Percentiles rank a stretch among this genome's conserved stretches.
Evolutionary conservation across 2,329 filamentous ascomycete genomes (phyloP).

Genomic region (Talaromyces sp.): DNA sequence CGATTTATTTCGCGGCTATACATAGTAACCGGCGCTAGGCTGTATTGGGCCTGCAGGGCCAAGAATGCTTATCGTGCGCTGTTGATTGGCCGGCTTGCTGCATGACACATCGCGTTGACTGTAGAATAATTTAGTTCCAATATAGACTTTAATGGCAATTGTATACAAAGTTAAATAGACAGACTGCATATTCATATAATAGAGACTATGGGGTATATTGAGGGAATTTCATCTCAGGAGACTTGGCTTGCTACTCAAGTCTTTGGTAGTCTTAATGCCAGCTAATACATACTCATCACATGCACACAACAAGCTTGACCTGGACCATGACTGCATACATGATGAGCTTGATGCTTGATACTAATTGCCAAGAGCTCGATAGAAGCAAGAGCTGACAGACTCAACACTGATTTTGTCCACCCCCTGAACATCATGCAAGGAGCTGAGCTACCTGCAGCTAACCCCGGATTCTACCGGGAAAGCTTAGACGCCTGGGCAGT

Average conservation of each 20-base stretch:
- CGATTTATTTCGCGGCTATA: not conserved
- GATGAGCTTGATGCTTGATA: not conserved
- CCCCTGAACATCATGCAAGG: not conserved
- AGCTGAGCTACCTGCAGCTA: not conserved
- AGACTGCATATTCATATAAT: no score
- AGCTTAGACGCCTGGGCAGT: not conserved
- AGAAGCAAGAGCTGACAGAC: no score
- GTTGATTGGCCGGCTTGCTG: slow-evolving; percentile 1
- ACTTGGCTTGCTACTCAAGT: not conserved
- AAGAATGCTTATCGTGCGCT: slow-evolving; percentile 3
- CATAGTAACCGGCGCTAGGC: not conserved
- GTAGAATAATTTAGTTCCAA: not conserved
- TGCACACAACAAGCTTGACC: not conserved
- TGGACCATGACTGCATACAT: not conserved
- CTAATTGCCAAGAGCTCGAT: not conserved
- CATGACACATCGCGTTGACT: slow-evolving; percentile 13
- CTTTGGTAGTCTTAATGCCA: no score
- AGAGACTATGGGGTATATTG: no score
- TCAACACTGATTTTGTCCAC: no score
- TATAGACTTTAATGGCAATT: no score
- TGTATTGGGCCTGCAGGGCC: slow-evolving; percentile 1
- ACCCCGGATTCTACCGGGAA: not conserved
- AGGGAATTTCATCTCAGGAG: no score
- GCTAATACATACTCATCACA: no score
- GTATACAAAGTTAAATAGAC: no score